phyloP scores from a whole-genome alignment of 495 filamentous ascomycete species.

The Tuber umbilicatum region DNA sequence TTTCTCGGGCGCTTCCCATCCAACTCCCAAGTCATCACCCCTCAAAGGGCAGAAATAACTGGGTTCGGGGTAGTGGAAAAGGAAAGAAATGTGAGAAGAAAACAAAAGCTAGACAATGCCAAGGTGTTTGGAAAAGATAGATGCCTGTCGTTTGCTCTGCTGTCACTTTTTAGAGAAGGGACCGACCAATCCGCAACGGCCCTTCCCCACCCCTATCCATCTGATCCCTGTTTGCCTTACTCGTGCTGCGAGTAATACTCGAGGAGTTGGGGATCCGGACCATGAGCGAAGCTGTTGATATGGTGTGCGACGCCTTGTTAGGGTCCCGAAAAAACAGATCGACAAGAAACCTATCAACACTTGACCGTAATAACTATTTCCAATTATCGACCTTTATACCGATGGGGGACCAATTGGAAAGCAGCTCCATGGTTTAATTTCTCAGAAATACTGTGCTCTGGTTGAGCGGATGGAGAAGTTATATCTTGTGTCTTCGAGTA shows the following conservation, averaged over 20 bases:
- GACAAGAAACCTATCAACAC: neutral
- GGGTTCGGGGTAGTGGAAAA: neutral
- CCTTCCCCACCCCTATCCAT: slow-evolving; percentile 29
- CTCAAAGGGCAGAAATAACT: neutral
- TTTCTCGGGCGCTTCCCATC: neutral
- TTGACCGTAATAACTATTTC: neutral
- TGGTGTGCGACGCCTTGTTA: neutral
- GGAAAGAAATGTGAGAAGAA: neutral
- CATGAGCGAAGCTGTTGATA: neutral
- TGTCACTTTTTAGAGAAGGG: slow-evolving; percentile 35
- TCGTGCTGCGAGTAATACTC: too few relatives aligned
- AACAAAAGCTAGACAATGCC: neutral
- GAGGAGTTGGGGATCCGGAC: neutral
- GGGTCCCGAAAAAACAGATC: neutral
- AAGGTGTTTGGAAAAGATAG: neutral
- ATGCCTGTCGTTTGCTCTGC: slow-evolving; percentile 35
- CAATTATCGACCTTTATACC: neutral
- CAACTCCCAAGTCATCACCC: neutral
- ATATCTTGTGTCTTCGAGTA: too few relatives aligned
- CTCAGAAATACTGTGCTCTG: neutral
- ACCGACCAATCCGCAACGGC: slow-evolving; percentile 32
- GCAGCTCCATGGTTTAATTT: neutral
- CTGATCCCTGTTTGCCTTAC: slow-evolving; percentile 24
- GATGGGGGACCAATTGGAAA: neutral
- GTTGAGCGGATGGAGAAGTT: slow-evolving; percentile 18